Evolutionary conservation across 805 yeast genomes (phyloP).

Genomic region (Pichia heedii): DNA sequence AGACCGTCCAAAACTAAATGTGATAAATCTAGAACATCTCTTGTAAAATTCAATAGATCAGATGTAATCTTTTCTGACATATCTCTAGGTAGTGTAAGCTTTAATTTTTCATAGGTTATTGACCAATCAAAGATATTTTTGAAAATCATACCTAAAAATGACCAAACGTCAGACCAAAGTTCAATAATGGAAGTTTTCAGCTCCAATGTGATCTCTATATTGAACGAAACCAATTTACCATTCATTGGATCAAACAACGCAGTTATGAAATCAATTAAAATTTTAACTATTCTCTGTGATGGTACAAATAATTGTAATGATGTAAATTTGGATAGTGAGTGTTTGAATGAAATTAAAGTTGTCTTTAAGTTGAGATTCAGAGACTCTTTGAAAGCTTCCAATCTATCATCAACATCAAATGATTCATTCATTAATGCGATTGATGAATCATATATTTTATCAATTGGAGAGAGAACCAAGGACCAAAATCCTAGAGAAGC

Average conservation of each 20-base stretch:
- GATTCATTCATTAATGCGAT: slow-evolving; percentile 66
- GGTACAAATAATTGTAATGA: slow-evolving; percentile 16
- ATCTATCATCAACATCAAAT: slow-evolving; percentile 70
- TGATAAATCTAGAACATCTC: slow-evolving; percentile 78
- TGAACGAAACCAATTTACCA: slow-evolving; percentile 36
- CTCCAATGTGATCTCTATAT: slow-evolving; percentile 5
- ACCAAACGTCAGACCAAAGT: slow-evolving; percentile 73
- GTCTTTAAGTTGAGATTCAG: slow-evolving; percentile 35
- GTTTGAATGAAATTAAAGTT: slow-evolving; percentile 36
- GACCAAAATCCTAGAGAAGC: slow-evolving; percentile 65
- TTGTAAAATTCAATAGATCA: slow-evolving; percentile 53
- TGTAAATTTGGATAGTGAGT: slow-evolving; percentile 18
- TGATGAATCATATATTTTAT: slow-evolving; percentile 54
- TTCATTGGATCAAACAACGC: slow-evolving; percentile 57
- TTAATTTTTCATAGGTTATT: slow-evolving; percentile 21
- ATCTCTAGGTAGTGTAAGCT: slow-evolving; percentile 12
- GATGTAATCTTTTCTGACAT: slow-evolving; percentile 18
- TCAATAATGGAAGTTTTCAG: slow-evolving; percentile 22
- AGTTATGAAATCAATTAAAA: slow-evolving; percentile 62
- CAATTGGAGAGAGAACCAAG: slow-evolving; percentile 56
- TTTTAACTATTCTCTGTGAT: slow-evolving; percentile 47
- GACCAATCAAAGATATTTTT: slow-evolving; percentile 73
- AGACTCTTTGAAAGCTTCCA: slow-evolving; percentile 58
- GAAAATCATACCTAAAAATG: slow-evolving; percentile 58
- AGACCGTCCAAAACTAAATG: slow-evolving; percentile 59